Percentiles rank a stretch among this genome's conserved stretches.
Conservation (phyloP, 441 rosid species). For the Euphorbia schlechtendalii region DNA sequence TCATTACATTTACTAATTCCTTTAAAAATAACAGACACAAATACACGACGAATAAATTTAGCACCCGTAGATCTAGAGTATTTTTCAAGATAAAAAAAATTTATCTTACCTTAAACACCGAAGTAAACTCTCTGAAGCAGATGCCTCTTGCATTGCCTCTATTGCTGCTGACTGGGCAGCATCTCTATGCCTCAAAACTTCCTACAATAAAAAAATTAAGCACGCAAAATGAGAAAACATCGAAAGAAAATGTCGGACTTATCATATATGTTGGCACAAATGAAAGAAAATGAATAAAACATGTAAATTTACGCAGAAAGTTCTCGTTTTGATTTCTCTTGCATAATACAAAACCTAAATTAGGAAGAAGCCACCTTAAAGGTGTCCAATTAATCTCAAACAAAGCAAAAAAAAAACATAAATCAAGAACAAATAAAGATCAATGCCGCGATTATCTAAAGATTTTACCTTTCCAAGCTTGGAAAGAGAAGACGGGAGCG, state of each 20-base stretch:
- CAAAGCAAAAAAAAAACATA: neutral
- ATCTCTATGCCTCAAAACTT: conserved; percentile 82
- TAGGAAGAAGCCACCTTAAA: neutral
- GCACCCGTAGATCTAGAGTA: neutral
- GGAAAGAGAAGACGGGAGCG: conserved; percentile 79
- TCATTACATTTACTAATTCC: neutral
- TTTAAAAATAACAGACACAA: neutral
- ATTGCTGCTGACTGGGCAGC: conserved; percentile 82
- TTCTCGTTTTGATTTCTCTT: neutral
- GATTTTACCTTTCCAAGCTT: conserved; percentile 78
- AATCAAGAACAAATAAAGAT: conserved; percentile 16
- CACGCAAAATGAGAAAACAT: conserved; percentile 8
- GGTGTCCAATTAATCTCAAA: neutral
- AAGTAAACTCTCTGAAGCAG: conserved; percentile 85
- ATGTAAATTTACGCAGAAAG: neutral
- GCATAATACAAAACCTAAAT: neutral
- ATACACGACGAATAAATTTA: neutral
- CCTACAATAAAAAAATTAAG: conserved; percentile 35
- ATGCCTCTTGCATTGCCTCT: conserved; percentile 93
- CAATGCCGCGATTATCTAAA: conserved; percentile 12
- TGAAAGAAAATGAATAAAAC: neutral
- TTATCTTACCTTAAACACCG: conserved; percentile 68
- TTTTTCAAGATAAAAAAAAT: neutral
- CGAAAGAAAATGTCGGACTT: conserved; percentile 9
- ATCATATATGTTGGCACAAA: neutral